These are phyloP conservation scores for Phtheirospermum japonicum DNA, from an alignment of 257 asterid species.

Conservation along the genomic window DNA sequence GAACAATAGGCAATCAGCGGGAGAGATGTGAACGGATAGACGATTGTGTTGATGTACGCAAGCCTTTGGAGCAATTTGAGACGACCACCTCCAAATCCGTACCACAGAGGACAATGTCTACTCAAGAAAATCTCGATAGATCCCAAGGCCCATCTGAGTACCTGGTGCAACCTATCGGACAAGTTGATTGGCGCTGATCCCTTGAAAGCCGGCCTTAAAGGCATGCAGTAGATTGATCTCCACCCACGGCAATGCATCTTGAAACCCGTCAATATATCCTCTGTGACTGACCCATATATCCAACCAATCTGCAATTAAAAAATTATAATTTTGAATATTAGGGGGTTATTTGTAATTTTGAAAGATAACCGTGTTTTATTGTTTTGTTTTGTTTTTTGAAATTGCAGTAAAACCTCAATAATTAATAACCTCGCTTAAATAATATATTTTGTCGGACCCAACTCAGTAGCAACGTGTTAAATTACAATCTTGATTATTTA, in stretches of 20 bases:
- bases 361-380: too few species aligned
- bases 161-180: conserved; percentile 97
- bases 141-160: conserved; percentile 94
- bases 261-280: conserved; percentile 95
- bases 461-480: too few species aligned
- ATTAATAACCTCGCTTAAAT: too few species aligned
- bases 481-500: too few species aligned
- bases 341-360: too few species aligned
- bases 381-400: too few species aligned
- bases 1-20: conserved; percentile 86
- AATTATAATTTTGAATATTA: too few species aligned
- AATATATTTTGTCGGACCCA: too few species aligned
- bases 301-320: conserved; percentile 72
- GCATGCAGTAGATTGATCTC: conserved; percentile 98
- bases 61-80: conserved; percentile 87
- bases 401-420: too few species aligned
- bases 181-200: conserved; percentile 98
- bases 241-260: conserved; percentile 99
- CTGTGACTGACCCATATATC: conserved; percentile 97
- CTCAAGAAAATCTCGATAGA: conserved; percentile 94
- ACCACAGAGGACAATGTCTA: conserved; percentile 95
- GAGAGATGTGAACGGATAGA: conserved; percentile 93
- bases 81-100: conserved; percentile 91
- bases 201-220: conserved; percentile 90
- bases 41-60: conserved; percentile 89